Evolutionary conservation across 495 filamentous ascomycete genomes (phyloP), one percentile per base, ranked within the genome.

Genomic region (Astrothelium subdiscretum): DNA sequence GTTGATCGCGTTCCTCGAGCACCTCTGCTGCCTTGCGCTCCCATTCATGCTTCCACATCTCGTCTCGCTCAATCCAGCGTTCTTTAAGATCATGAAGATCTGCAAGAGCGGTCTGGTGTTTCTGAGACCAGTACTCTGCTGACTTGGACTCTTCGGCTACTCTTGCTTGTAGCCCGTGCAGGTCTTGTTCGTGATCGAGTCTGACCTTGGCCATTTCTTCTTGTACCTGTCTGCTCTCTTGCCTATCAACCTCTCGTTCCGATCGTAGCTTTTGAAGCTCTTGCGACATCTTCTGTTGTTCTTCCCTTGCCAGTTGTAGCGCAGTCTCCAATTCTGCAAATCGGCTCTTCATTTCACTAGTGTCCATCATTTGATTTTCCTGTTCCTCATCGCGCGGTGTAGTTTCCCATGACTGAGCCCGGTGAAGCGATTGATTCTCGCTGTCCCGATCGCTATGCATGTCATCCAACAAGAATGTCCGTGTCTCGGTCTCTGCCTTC

Each of bases 41-140:
- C 57, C 57, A 59, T 26, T 59, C 57, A 42, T 42, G 31, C 57
- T 59, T 59, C 57, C 57, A 59, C 31, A 59, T n/a, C n/a, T 59
- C 31, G n/a, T 59, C 57, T 8, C 57, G 57, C 31, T 35, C 35
- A 24, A 59, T 4, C 31, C 31, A 59, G 31, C 57, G 57, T 42
- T 59, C 57, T 42, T 42, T 35, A 22, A 59, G 57, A 11, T 20
- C 31, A 24, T 59, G 4, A 10, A 59, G 22, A 22, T 59, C 57
- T 22, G 57, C 24, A 15, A 35, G 57, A 35, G 35, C 31, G n/a
- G 31, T 26, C 15, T 42, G 15, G n/a, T 59, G 57, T 31, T 59
- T 59, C 20, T 59, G 13, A 5, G 31, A 42, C 57, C 57, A 59
- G 57, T 59, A 59, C 31, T 42, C 31, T 42, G 31, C n/a, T 24